Evolutionary conservation across 345 rosid species (phyloP).

Genomic region (Euphorbia pulcherrima): DNA sequence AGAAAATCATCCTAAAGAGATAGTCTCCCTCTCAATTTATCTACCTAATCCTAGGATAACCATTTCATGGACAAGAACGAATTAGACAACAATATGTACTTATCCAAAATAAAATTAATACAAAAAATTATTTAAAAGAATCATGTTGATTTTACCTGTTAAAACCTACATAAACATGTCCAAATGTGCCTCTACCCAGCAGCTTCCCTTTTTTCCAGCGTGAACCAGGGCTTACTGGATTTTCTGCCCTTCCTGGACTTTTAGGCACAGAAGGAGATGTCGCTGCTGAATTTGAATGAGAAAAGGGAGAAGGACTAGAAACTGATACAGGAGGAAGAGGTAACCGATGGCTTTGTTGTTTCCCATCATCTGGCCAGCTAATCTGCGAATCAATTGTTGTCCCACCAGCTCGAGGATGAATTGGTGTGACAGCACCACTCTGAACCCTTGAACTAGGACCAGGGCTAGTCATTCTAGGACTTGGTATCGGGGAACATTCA

Average conservation of each 20-base stretch:
- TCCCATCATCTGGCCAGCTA: constrained; percentile 74
- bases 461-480: constrained; percentile 96
- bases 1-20: no score
- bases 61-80: background rate
- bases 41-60: background rate
- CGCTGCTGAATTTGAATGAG: constrained; percentile 82
- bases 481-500: constrained; percentile 90
- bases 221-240: constrained; percentile 58
- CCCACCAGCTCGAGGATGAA: constrained; percentile 91
- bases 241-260: constrained; percentile 90
- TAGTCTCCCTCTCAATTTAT: background rate
- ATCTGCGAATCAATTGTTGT: constrained; percentile 59
- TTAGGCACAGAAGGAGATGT: constrained; percentile 94
- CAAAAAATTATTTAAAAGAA: background rate
- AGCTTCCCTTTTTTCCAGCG: constrained; percentile 74
- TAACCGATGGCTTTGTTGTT: constrained; percentile 80
- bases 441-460: constrained; percentile 97
- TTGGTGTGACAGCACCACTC: constrained; percentile 97
- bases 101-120: background rate
- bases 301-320: constrained; percentile 68
- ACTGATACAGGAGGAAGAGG: constrained; percentile 85
- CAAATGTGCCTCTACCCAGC: constrained; percentile 80
- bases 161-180: constrained; percentile 72
- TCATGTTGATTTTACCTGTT: constrained; percentile 41
- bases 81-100: background rate